Conservation (phyloP, 148 eudicot species). For the Silene conica region DNA sequence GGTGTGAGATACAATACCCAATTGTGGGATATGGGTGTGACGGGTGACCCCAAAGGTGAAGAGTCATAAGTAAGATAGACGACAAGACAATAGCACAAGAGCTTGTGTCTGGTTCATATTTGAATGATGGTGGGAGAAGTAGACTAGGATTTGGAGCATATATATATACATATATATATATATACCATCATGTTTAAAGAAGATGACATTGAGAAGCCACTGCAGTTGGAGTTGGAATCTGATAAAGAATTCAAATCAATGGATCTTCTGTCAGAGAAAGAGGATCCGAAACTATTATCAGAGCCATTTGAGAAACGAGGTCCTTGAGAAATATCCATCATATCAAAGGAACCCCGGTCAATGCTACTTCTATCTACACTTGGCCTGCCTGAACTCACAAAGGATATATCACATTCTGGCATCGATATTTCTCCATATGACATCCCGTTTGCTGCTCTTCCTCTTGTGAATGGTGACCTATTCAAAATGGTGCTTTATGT, state of each 20-base stretch:
- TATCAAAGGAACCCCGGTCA: constrained; percentile 27
- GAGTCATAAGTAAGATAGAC: too few relatives aligned
- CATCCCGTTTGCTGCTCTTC: constrained; percentile 43
- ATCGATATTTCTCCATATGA: constrained; percentile 48
- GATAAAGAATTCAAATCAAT: constrained; percentile 31
- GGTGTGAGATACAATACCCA: too few relatives aligned
- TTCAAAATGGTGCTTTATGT: background rate
- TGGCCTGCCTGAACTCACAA: constrained; percentile 50
- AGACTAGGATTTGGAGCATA: constrained; percentile 1
- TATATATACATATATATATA: too few relatives aligned
- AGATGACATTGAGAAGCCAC: constrained; percentile 40
- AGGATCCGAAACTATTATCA: constrained; percentile 48
- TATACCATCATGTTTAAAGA: constrained; percentile 41
- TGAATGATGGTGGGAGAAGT: too few relatives aligned
- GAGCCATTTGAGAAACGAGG: constrained; percentile 49
- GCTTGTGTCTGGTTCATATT: too few relatives aligned
- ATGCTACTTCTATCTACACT: constrained; percentile 38
- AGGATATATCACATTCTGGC: constrained; percentile 63
- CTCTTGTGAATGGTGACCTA: constrained; percentile 80
- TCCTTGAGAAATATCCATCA: constrained; percentile 27
- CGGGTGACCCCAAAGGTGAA: too few relatives aligned
- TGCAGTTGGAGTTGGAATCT: constrained; percentile 34
- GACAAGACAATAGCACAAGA: too few relatives aligned
- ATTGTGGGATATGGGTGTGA: too few relatives aligned
- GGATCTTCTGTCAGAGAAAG: constrained; percentile 33